Base-by-base conservation (phyloP, 805 yeast species). In the Nakazawaea populi region DNA sequence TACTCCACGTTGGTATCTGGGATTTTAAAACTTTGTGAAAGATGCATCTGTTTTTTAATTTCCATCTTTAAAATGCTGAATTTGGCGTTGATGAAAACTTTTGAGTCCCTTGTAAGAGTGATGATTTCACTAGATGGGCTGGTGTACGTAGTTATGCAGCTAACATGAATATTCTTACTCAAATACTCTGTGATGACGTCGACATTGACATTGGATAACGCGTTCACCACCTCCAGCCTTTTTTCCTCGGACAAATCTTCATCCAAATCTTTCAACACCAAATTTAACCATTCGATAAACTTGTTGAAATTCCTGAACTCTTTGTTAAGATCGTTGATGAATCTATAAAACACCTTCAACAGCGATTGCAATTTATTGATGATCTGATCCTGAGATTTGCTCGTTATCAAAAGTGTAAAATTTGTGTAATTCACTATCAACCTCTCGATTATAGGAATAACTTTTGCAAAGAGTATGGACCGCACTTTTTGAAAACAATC, bases 381-480 rank as follows among this genome's bases (percentile, higher is more conserved):
- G 10, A 64, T 54, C 10, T 41, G 40, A n/a, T 52, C 58, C 27
- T 12, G 37, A 48, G 50, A 58, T 52, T 35, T 63, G 49, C 4
- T 64, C 61, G 29, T 56, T 42, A 40, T 50, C 51, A 18, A 51
- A 18, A 24, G 53, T 55, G 47, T 61, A 30, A 50, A 56, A 12
- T 60, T 56, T 14, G 61, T 59, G 78, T 79, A 75, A 12, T 76
- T 59, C 0, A 82, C 60, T 2, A 85, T 64, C 34, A 82, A 55
- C 50, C 83, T 74, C 53, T 86, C 89, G 28, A 76, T 60, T 0
- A 82, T 72, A 4, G 85, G 81, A 6, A 83, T 68, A 24, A 83
- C 52, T 39, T 76, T 74, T 41, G 77, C 69, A 50, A 77, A 76
- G 1, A 80, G 55, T 0, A 69, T 62, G 50, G 79, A 75, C 49